Conservation (phyloP, 208 protist genomes). For the Angomonas desouzai region DNA sequence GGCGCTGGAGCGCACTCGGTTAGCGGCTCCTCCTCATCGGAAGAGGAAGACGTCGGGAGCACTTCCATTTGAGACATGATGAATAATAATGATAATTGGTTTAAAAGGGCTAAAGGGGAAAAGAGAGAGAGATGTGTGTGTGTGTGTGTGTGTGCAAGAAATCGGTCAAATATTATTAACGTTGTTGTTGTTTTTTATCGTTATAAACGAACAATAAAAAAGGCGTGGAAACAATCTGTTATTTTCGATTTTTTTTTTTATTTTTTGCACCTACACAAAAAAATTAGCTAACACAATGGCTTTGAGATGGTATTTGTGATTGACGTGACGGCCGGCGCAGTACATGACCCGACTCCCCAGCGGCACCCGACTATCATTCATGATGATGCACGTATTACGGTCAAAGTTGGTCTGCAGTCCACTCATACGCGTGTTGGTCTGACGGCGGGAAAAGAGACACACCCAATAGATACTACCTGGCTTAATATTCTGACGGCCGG, state of each 20-base stretch:
- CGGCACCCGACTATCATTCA: constrained; percentile 89
- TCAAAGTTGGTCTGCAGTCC: constrained; percentile 90
- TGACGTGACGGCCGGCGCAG: constrained; percentile 88
- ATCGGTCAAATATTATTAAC: neutral
- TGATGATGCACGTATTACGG: constrained; percentile 88
- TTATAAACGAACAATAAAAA: neutral
- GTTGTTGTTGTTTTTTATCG: neutral
- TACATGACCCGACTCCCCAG: constrained; percentile 90
- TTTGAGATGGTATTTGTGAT: constrained; percentile 91
- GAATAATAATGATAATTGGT: constrained; percentile 15
- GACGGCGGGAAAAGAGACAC: constrained; percentile 81
- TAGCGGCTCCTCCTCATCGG: constrained; percentile 18
- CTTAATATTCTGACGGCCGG: constrained; percentile 70
- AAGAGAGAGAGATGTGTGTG: neutral
- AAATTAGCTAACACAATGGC: constrained; percentile 91
- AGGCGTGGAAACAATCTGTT: neutral
- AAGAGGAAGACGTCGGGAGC: constrained; percentile 19
- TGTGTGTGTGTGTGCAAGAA: neutral
- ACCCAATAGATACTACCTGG: constrained; percentile 89
- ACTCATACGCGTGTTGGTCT: constrained; percentile 85
- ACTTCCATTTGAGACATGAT: constrained; percentile 13
- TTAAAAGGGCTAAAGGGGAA: constrained; percentile 7
- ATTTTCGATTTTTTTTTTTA: neutral
- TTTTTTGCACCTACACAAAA: constrained; percentile 56
- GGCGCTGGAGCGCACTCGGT: neutral